phyloP scores from a whole-genome alignment of 23 red algal genomes.

The Gracilaria domingensis region DNA sequence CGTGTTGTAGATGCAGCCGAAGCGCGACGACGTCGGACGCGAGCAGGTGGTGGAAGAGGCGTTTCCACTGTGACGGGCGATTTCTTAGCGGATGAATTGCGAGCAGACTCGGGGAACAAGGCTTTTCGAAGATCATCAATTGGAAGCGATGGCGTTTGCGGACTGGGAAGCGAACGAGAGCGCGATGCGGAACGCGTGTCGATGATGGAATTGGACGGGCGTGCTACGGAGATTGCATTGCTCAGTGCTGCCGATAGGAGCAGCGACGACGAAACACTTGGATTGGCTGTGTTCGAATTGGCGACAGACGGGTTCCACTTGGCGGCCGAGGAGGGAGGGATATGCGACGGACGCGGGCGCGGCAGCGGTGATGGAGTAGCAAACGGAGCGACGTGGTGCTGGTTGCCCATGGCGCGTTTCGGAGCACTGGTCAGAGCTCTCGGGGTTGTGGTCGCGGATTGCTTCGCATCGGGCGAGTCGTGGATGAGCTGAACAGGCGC shows the following conservation, averaged over 20 bases:
- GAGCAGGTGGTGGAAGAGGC: neutral
- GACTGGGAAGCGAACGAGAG: conserved; percentile 22
- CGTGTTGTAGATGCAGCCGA: neutral
- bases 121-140: conserved; percentile 28
- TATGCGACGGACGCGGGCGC: neutral
- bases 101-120: neutral
- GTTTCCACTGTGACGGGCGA: neutral
- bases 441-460: neutral
- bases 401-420: neutral
- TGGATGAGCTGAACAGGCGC: neutral
- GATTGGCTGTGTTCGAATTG: conserved; percentile 34
- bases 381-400: neutral
- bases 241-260: neutral
- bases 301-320: conserved; percentile 15
- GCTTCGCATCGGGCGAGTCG: neutral
- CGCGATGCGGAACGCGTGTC: conserved; percentile 23
- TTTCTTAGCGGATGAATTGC: conserved; percentile 21
- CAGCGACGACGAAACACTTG: neutral
- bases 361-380: conserved; percentile 7
- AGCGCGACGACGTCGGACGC: conserved; percentile 27
- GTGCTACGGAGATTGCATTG: conserved; percentile 5
- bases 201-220: conserved; percentile 10
- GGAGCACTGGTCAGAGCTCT: neutral
- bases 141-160: neutral
- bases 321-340: conserved; percentile 15